Conservation (phyloP, 1,284 basidiomycete species). For the Fomitopsis schrenkii region DNA sequence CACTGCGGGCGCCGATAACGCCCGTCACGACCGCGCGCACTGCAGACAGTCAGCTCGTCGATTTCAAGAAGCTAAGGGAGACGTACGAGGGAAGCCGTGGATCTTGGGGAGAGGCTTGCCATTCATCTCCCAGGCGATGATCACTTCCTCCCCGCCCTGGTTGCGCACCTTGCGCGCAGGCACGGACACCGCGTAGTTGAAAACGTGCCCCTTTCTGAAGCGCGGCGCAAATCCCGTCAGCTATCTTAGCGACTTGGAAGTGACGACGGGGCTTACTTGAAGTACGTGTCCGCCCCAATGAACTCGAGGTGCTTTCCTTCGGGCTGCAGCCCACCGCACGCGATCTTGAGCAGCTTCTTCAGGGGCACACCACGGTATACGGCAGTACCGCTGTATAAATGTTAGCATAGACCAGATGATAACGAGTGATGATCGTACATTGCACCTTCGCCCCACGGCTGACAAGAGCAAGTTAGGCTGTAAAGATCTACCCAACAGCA, state of each 20-base stretch:
- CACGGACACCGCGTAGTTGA: constrained; percentile 53
- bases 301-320: constrained; percentile 51
- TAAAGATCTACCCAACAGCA: background rate
- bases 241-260: background rate
- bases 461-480: background rate
- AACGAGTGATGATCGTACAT: constrained; percentile 33
- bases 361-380: constrained; percentile 46
- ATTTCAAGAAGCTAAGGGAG: background rate
- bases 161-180: constrained; percentile 47
- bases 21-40: constrained; percentile 50
- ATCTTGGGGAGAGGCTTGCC: constrained; percentile 48
- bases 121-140: constrained; percentile 61
- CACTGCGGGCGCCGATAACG: constrained; percentile 54
- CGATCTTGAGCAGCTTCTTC: constrained; percentile 50
- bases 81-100: constrained; percentile 43
- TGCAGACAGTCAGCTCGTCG: background rate
- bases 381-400: constrained; percentile 23
- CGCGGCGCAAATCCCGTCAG: background rate
- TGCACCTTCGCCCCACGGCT: constrained; percentile 52
- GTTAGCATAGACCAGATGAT: background rate
- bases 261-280: constrained; percentile 36
- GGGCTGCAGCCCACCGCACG: constrained; percentile 46
- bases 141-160: constrained; percentile 42
- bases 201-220: constrained; percentile 43
- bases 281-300: constrained; percentile 55